These are phyloP conservation scores for Ballota nigra DNA, from an alignment of 257 asterid species.

Conservation along the genomic window DNA sequence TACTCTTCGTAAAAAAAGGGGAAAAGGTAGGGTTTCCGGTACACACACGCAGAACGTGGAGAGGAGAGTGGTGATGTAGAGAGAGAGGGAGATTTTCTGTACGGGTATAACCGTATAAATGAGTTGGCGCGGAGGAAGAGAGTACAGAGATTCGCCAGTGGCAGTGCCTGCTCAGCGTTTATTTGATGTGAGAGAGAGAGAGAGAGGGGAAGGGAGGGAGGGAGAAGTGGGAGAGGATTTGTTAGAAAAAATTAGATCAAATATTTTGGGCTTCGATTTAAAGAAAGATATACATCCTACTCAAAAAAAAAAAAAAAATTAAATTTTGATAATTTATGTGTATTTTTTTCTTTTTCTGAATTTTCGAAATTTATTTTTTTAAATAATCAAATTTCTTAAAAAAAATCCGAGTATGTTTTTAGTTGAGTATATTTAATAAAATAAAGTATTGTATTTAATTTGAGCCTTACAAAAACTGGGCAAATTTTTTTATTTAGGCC, in stretches of 20 bases:
- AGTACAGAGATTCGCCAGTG: conserved; percentile 11
- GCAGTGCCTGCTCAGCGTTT: neutral
- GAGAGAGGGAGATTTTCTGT: neutral
- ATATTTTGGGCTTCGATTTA: neutral
- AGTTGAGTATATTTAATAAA: too few relatives aligned
- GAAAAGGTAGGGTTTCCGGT: conserved; percentile 25
- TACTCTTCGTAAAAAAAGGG: neutral
- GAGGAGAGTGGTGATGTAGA: neutral
- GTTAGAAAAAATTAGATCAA: neutral
- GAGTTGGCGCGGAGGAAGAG: conserved; percentile 28
- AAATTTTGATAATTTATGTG: too few relatives aligned
- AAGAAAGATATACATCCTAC: too few relatives aligned
- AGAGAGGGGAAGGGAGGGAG: neutral
- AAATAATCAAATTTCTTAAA: too few relatives aligned
- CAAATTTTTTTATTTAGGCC: too few relatives aligned
- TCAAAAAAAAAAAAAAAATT: too few relatives aligned
- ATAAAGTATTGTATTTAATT: too few relatives aligned
- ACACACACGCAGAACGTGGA: conserved; percentile 1
- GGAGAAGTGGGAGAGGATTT: neutral
- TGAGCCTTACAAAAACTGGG: too few relatives aligned
- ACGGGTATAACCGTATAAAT: neutral
- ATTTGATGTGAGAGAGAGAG: neutral
- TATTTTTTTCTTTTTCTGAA: too few relatives aligned
- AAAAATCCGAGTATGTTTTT: too few relatives aligned
- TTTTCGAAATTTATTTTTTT: too few relatives aligned